Percentiles rank a stretch among this genome's conserved stretches.
These are phyloP conservation scores for Trichoderma asperelloides DNA, from an alignment of 495 filamentous ascomycete genomes.

Conservation along the genomic window DNA sequence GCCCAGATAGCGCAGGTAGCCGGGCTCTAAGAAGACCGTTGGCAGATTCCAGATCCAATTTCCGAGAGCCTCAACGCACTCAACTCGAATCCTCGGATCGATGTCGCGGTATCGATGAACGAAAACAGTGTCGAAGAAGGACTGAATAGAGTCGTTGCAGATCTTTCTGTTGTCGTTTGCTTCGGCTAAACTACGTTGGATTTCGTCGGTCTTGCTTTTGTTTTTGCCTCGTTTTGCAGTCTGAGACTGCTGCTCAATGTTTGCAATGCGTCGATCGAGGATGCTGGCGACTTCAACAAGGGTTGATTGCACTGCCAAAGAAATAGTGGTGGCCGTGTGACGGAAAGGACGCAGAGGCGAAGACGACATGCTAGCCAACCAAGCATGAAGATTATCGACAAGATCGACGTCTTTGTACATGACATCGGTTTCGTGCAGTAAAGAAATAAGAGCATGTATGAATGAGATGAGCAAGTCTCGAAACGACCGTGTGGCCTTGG, in stretches of 20 bases:
- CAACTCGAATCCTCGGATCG: slow-evolving; percentile 74
- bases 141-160: slow-evolving; percentile 60
- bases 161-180: slow-evolving; percentile 53
- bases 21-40: slow-evolving; percentile 76
- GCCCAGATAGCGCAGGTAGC: slow-evolving; percentile 84
- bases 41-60: slow-evolving; percentile 78
- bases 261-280: slow-evolving; percentile 54
- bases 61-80: slow-evolving; percentile 76
- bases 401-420: slow-evolving; percentile 66
- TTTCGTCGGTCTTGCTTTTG: slow-evolving; percentile 47
- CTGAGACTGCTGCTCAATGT: slow-evolving; percentile 72
- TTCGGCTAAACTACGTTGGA: slow-evolving; percentile 58
- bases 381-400: slow-evolving; percentile 76
- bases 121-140: slow-evolving; percentile 83
- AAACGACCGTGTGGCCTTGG: slow-evolving; percentile 63
- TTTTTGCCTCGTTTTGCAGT: slow-evolving; percentile 57
- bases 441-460: slow-evolving; percentile 60
- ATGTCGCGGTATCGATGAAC: slow-evolving; percentile 93
- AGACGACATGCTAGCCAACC: slow-evolving; percentile 81
- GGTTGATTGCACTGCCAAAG: slow-evolving; percentile 62
- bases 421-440: slow-evolving; percentile 63
- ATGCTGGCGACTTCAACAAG: slow-evolving; percentile 64
- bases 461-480: slow-evolving; percentile 68
- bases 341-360: slow-evolving; percentile 76
- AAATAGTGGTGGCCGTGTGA: slow-evolving; percentile 80